phyloP scores from a whole-genome alignment of 176 grass and related monocot species.

The Oryza australiensis region DNA sequence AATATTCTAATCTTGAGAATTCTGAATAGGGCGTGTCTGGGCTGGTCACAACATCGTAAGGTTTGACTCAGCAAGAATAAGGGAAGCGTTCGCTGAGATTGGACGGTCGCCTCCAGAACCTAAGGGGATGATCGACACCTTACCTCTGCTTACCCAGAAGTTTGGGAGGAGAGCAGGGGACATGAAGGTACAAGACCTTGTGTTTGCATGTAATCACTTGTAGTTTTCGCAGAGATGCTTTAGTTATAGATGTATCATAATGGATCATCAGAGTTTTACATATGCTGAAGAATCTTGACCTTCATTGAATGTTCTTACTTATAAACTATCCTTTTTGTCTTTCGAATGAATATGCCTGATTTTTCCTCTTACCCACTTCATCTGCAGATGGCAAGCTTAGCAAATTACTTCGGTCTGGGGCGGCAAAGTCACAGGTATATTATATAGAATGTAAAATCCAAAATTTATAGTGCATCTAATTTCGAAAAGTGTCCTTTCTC shows the following conservation, averaged over 20 bases:
- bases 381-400: conserved; percentile 92
- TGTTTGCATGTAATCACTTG: background rate
- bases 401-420: conserved; percentile 86
- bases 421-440: conserved; percentile 78
- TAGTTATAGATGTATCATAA: background rate
- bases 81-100: conserved; percentile 77
- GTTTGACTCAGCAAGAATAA: conserved; percentile 78
- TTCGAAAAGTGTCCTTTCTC: conserved; percentile 10
- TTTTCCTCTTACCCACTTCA: conserved; percentile 25
- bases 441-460: background rate
- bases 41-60: conserved; percentile 92
- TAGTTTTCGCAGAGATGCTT: conserved; percentile 5
- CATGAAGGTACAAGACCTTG: conserved; percentile 74
- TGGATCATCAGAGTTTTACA: background rate
- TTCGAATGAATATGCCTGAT: background rate
- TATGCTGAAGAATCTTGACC: background rate
- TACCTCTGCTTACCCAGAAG: conserved; percentile 79
- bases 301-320: conserved; percentile 3
- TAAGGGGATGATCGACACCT: conserved; percentile 76
- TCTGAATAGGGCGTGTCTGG: conserved; percentile 71
- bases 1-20: background rate
- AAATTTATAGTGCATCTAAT: conserved; percentile 21
- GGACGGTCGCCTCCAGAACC: conserved; percentile 66
- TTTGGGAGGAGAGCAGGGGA: conserved; percentile 95
- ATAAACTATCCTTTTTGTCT: background rate